Base-by-base conservation (phyloP, 2,329 filamentous ascomycete genomes). In the Whalleya microplaca region DNA sequence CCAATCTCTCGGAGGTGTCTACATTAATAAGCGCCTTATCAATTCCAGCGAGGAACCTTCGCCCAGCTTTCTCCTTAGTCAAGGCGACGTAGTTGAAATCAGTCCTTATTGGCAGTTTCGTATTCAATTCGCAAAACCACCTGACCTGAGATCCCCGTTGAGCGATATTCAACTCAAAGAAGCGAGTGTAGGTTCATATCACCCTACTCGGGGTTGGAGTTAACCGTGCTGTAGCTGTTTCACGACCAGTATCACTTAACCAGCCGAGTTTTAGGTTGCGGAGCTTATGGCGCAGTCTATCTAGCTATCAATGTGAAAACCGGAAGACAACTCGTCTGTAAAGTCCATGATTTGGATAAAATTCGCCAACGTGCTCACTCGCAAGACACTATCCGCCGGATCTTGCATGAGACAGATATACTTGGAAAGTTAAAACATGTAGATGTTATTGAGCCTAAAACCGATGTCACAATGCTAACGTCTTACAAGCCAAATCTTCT, bases 271-370 rank as follows among this genome's bases (percentile, higher is more conserved):
- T 73, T 88, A 21, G 85, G 86, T 3, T 66, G 71, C 32, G 86
- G 86, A 5, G 77, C 75, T 2, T 78, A 78, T 65, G 83, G 82
- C 8, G 73, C 73, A 42, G 82, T 89, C 2, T 78, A 82, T 53
- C 73, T 87, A 9, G 84, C 81, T 4, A 68, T 80, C 2, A 78
- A 89, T 16, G 69, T 74, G 21, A 70, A 69, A 6, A 83, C 80
- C 0, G 76, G 78, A 40, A 79, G 78, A 53, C 89, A 91, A 64
- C 62, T 90, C 19, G 87, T 87, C 10, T 92, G 89, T 75, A 91
- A 92, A 65, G 72, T 90, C 8, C 75, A 90, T 49, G 75, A 83
- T 51, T 65, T 88, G 2, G 73, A 75, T 29, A 62, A 66, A 51
- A 44, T 67, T 60, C 52, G 66, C 64, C n/a, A 45, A 18, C 44